These are phyloP conservation scores for Skeletonema potamos DNA, from an alignment of 108 stramenopile species.

Conservation along the genomic window DNA sequence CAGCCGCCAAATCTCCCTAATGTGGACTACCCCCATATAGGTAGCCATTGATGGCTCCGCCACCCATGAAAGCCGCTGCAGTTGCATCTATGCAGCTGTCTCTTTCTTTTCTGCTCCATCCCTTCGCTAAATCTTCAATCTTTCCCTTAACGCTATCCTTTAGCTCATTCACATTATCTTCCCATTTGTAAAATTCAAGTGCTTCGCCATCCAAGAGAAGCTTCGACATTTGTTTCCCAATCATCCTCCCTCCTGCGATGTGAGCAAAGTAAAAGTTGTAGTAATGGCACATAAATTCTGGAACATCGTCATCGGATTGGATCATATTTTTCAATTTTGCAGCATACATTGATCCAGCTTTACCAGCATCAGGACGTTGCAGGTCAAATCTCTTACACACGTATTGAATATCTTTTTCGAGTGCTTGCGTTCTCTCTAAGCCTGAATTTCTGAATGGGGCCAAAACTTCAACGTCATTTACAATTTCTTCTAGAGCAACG, in stretches of 20 bases:
- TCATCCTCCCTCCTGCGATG: conserved; percentile 91
- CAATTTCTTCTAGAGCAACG: conserved; percentile 76
- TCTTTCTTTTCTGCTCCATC: conserved; percentile 75
- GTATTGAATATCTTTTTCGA: conserved; percentile 86
- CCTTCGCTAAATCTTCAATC: conserved; percentile 84
- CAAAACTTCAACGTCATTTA: conserved; percentile 55
- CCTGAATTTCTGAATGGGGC: conserved; percentile 77
- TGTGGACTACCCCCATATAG: conserved; percentile 62
- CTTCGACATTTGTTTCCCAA: conserved; percentile 88
- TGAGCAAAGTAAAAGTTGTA: conserved; percentile 96
- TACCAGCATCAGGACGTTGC: conserved; percentile 51
- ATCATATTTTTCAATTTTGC: conserved; percentile 52
- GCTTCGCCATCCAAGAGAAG: conserved; percentile 75
- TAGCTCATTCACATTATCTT: conserved; percentile 82
- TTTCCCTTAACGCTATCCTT: conserved; percentile 66
- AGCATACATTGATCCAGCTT: conserved; percentile 62
- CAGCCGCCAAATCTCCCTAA: conserved; percentile 25
- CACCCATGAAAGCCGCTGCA: conserved; percentile 67
- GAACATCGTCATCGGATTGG: conserved; percentile 50
- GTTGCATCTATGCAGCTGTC: conserved; percentile 76
- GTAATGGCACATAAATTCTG: conserved; percentile 93
- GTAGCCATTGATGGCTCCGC: conserved; percentile 69
- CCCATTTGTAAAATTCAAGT: conserved; percentile 94
- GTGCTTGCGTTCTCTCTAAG: conserved; percentile 73
- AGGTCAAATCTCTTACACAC: conserved; percentile 68